These are phyloP conservation scores for Mallotus nudiflorus DNA, from an alignment of 345 rosid species.

Conservation along the genomic window DNA sequence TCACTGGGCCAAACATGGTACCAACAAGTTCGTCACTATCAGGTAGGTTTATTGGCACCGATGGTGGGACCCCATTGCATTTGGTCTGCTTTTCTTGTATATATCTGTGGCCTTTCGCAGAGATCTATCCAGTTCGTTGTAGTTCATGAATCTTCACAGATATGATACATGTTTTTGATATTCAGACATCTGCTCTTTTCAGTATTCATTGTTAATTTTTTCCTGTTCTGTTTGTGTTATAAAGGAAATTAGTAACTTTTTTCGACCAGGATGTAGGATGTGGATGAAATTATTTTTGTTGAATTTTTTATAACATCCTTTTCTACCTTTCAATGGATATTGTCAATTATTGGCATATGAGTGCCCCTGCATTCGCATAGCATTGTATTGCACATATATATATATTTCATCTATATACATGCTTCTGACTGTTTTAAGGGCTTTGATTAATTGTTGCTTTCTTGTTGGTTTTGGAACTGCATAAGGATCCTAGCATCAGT, in stretches of 20 bases:
- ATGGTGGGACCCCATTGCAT: constrained; percentile 23
- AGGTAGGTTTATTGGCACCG: constrained; percentile 51
- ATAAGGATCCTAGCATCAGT: not conserved
- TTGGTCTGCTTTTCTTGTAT: constrained; percentile 48
- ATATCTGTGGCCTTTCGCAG: constrained; percentile 44
- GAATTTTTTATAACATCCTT: constrained; percentile 22
- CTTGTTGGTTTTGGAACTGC: not conserved
- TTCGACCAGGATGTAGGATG: constrained; percentile 35
- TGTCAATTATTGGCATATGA: constrained; percentile 23
- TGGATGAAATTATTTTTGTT: constrained; percentile 36
- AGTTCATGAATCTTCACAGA: constrained; percentile 37
- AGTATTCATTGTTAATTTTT: constrained; percentile 26
- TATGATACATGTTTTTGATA: constrained; percentile 34
- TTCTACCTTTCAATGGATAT: constrained; percentile 19
- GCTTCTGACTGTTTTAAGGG: constrained; percentile 4
- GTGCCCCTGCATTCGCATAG: constrained; percentile 9
- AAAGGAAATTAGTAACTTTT: constrained; percentile 28
- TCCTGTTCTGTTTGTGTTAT: constrained; percentile 38
- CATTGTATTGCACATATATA: constrained; percentile 16
- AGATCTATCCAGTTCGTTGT: constrained; percentile 37
- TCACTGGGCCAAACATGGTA: constrained; percentile 99
- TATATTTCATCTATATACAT: constrained; percentile 2
- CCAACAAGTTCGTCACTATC: constrained; percentile 98
- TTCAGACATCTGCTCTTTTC: constrained; percentile 27
- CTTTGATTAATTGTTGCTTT: not conserved